Percentiles rank a stretch among this genome's conserved stretches.
Conservation (phyloP, 1,284 basidiomycete genomes). For the Leccinum griseonigrum region DNA sequence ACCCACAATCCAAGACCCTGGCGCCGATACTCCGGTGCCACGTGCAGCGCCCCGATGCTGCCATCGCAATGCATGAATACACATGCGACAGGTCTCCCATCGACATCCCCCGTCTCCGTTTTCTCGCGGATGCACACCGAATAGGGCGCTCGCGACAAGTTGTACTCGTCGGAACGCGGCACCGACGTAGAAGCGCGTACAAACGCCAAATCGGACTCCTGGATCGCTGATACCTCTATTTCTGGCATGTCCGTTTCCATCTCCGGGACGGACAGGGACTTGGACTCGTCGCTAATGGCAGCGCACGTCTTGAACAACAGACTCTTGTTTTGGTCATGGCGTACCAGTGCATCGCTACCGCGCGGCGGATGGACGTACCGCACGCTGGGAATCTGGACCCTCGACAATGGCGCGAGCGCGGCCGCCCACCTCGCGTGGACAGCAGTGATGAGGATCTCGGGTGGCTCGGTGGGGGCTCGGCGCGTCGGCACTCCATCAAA, state of each 20-base stretch:
- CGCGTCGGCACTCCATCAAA: background rate
- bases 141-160: slow-evolving; percentile 6
- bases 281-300: too few species aligned
- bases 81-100: slow-evolving; percentile 10
- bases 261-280: background rate
- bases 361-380: slow-evolving; percentile 9
- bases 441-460: slow-evolving; percentile 11
- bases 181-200: background rate
- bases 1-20: background rate
- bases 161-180: background rate
- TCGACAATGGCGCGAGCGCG: slow-evolving; percentile 8
- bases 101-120: background rate
- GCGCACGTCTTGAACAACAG: background rate
- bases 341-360: background rate
- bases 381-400: slow-evolving; percentile 4
- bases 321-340: background rate
- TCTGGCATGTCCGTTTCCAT: too few species aligned
- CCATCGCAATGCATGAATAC: slow-evolving; percentile 23
- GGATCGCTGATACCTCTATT: background rate
- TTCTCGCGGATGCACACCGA: slow-evolving; percentile 23
- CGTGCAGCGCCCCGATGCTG: slow-evolving; percentile 20
- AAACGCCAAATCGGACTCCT: background rate
- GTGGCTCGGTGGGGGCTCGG: slow-evolving; percentile 8
- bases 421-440: slow-evolving; percentile 19
- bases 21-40: slow-evolving; percentile 1